Conservation (phyloP, 192 early-diverging fungal genomes). For the Pecoramyces ruminantium region DNA sequence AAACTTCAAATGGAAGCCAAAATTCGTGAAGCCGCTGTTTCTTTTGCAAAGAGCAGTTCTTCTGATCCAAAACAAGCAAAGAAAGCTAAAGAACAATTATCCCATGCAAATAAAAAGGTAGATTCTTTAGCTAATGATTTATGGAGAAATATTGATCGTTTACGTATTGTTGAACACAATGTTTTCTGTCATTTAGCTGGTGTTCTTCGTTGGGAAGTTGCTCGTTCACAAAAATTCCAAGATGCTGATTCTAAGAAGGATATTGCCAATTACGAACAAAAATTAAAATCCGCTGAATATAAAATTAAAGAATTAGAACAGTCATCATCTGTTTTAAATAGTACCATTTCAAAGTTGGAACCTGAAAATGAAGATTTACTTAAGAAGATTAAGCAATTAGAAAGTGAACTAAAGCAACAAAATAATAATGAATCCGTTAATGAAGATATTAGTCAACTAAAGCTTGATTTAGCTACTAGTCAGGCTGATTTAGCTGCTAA, state of each 20-base stretch:
- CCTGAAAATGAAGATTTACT: slow-evolving; percentile 7
- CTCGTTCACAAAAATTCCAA: neutral
- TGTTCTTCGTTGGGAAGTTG: slow-evolving; percentile 12
- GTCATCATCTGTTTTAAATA: slow-evolving; percentile 14
- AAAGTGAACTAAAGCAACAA: neutral
- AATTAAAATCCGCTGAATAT: slow-evolving; percentile 15
- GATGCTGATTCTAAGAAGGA: neutral
- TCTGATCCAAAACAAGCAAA: slow-evolving; percentile 5
- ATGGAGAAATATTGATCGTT: slow-evolving; percentile 6
- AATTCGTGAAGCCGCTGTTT: slow-evolving; percentile 19
- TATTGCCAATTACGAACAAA: slow-evolving; percentile 3
- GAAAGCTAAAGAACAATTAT: slow-evolving; percentile 12
- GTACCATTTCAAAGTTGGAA: slow-evolving; percentile 14
- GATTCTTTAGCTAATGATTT: slow-evolving; percentile 19
- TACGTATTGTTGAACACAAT: slow-evolving; percentile 20
- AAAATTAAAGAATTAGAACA: slow-evolving; percentile 19
- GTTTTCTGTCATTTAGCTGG: slow-evolving; percentile 21
- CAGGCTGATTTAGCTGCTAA: slow-evolving; percentile 8
- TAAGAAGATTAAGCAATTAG: slow-evolving; percentile 4
- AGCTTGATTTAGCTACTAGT: slow-evolving; percentile 19
- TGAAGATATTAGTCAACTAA: slow-evolving; percentile 8
- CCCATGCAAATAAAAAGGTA: slow-evolving; percentile 13
- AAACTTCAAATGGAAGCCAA: slow-evolving; percentile 17
- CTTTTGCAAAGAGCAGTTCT: slow-evolving; percentile 9
- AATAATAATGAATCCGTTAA: neutral